Percentiles rank a stretch among this genome's conserved stretches.
These are phyloP conservation scores for Monosporascus sp. DNA, from an alignment of 2,329 filamentous ascomycete species.

Conservation along the genomic window DNA sequence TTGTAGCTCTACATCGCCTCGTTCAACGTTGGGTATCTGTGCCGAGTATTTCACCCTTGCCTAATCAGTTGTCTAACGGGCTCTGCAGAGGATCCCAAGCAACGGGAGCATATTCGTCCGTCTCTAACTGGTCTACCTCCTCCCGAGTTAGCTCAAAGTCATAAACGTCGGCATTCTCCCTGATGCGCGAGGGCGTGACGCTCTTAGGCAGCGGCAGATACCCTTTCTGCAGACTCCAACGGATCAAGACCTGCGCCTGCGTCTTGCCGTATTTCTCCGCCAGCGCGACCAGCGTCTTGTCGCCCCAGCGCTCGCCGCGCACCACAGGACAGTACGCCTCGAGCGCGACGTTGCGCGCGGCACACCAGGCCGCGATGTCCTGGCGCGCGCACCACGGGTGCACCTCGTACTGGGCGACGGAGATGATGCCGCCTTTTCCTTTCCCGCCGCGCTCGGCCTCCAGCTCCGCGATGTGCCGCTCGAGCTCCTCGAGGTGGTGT, in stretches of 20 bases:
- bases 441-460: conserved; percentile 55
- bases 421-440: conserved; percentile 66
- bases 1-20: no score
- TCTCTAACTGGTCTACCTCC: conserved; percentile 46
- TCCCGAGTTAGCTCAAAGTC: conserved; percentile 51
- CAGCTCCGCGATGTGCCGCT: conserved; percentile 54
- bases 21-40: no score
- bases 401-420: conserved; percentile 82
- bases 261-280: conserved; percentile 68
- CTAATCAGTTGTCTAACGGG: conserved; percentile 34
- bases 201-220: conserved; percentile 71
- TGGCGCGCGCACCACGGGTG: conserved; percentile 81
- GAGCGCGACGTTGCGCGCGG: conserved; percentile 54
- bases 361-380: conserved; percentile 76
- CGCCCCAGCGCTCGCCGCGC: conserved; percentile 64
- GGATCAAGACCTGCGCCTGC: conserved; percentile 70
- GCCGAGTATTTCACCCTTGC: neutral
- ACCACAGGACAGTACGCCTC: conserved; percentile 61
- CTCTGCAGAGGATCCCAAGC: conserved; percentile 52
- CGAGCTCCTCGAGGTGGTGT: conserved; percentile 56
- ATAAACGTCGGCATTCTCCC: conserved; percentile 54
- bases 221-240: conserved; percentile 78
- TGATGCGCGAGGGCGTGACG: conserved; percentile 61
- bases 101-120: conserved; percentile 47
- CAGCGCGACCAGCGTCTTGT: conserved; percentile 58